Conservation (phyloP, 345 rosid species). For the Hevea brasiliensis region DNA sequence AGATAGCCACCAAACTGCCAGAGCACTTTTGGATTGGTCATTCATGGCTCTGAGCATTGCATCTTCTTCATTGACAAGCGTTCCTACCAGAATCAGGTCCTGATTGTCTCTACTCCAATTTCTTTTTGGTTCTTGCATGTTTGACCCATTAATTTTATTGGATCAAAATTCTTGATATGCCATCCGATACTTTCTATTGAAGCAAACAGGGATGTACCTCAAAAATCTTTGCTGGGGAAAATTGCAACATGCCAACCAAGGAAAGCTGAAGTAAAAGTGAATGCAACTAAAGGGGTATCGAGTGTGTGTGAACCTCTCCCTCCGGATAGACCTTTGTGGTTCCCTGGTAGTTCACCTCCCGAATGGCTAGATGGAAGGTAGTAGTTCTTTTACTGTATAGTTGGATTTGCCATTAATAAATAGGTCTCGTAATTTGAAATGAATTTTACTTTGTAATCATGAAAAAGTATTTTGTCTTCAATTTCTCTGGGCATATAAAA, state of each 20-base stretch:
- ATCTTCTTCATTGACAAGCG: slow-evolving; percentile 33
- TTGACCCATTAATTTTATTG: neutral
- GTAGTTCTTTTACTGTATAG: neutral
- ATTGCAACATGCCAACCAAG: slow-evolving; percentile 1
- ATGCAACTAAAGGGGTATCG: slow-evolving; percentile 78
- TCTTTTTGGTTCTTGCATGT: neutral
- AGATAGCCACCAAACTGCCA: neutral
- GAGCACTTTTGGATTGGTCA: slow-evolving; percentile 13
- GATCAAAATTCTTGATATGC: neutral
- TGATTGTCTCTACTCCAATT: neutral
- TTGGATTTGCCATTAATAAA: neutral
- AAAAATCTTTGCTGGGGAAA: slow-evolving; percentile 12
- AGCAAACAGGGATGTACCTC: slow-evolving; percentile 23
- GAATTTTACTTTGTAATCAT: no score
- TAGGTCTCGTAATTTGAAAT: neutral
- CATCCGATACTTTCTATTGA: neutral
- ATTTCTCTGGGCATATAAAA: no score
- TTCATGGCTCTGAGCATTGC: slow-evolving; percentile 44
- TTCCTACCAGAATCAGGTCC: slow-evolving; percentile 30
- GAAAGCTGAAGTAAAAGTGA: slow-evolving; percentile 29
- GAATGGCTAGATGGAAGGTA: slow-evolving; percentile 95
- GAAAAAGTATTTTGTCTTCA: neutral
- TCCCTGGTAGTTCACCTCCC: slow-evolving; percentile 87
- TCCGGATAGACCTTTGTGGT: slow-evolving; percentile 94
- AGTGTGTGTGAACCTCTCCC: slow-evolving; percentile 90